Evolutionary conservation across 2,329 filamentous ascomycete genomes (phyloP).

Genomic region (Helotiales sp.): DNA sequence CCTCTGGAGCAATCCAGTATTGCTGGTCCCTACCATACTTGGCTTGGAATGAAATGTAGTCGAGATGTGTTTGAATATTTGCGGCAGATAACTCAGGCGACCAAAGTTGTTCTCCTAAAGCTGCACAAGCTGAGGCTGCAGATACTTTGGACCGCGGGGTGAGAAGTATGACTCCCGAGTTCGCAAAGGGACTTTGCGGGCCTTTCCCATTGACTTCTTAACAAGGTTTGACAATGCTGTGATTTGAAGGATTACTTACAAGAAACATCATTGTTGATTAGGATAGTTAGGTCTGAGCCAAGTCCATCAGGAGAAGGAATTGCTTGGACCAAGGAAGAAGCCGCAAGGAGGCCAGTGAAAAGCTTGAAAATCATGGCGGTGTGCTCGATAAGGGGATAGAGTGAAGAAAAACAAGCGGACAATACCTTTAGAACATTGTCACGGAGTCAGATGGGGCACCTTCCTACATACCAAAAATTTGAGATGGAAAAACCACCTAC

Average conservation of each 20-base stretch:
- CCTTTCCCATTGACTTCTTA: constrained; percentile 18
- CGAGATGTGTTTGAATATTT: constrained; percentile 30
- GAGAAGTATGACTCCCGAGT: constrained; percentile 31
- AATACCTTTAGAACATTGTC: constrained; percentile 25
- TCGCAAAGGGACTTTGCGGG: constrained; percentile 29
- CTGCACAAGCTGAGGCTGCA: constrained; percentile 28
- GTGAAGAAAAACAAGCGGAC: constrained; percentile 17
- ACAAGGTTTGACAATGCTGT: background rate
- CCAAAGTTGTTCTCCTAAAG: constrained; percentile 33
- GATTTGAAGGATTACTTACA: constrained; percentile 13
- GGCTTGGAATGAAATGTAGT: constrained; percentile 31
- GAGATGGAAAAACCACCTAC: constrained; percentile 27
- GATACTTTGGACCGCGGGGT: constrained; percentile 25
- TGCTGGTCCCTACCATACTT: constrained; percentile 29
- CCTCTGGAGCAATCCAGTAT: constrained; percentile 32
- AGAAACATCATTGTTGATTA: constrained; percentile 34
- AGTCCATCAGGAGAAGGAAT: constrained; percentile 30
- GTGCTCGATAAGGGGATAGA: constrained; percentile 5
- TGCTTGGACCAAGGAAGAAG: constrained; percentile 22
- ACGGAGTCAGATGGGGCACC: constrained; percentile 20
- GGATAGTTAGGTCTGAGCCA: constrained; percentile 30
- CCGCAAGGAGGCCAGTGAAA: constrained; percentile 23
- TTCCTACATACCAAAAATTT: constrained; percentile 15
- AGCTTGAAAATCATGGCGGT: constrained; percentile 28
- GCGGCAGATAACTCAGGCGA: constrained; percentile 21